These are phyloP conservation scores for Thymus mandschuricus DNA, from an alignment of 257 asterid species.

Conservation along the genomic window DNA sequence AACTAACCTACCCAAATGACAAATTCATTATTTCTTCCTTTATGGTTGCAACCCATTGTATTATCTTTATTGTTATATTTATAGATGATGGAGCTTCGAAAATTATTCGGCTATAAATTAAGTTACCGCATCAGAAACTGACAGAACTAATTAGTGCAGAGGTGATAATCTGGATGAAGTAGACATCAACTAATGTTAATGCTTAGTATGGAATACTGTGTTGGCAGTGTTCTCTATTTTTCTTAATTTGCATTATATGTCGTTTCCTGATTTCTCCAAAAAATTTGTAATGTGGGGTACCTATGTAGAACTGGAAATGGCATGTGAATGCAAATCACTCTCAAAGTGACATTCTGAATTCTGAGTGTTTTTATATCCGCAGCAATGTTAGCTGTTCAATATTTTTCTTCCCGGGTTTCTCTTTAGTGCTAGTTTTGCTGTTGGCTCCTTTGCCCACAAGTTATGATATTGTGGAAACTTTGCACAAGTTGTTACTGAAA, in stretches of 20 bases:
- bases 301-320: neutral
- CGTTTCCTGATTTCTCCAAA: neutral
- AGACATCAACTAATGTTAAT: neutral
- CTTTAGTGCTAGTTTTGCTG: conserved; percentile 1
- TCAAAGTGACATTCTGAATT: neutral
- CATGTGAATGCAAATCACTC: neutral
- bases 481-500: conserved; percentile 8
- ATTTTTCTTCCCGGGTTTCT: neutral
- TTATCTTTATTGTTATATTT: neutral
- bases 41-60: neutral
- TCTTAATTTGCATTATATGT: neutral
- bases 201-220: neutral
- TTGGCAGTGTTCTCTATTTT: neutral
- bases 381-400: neutral
- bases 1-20: neutral
- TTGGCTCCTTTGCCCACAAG: conserved; percentile 3
- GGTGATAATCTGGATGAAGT: neutral
- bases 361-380: neutral
- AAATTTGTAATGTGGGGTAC: neutral
- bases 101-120: neutral
- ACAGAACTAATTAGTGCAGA: neutral
- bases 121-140: conserved; percentile 1
- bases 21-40: neutral
- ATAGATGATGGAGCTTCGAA: neutral
- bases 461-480: conserved; percentile 6